Base-by-base conservation (phyloP, 1,284 basidiomycete species). In the Stygiomarasmius scandens region DNA sequence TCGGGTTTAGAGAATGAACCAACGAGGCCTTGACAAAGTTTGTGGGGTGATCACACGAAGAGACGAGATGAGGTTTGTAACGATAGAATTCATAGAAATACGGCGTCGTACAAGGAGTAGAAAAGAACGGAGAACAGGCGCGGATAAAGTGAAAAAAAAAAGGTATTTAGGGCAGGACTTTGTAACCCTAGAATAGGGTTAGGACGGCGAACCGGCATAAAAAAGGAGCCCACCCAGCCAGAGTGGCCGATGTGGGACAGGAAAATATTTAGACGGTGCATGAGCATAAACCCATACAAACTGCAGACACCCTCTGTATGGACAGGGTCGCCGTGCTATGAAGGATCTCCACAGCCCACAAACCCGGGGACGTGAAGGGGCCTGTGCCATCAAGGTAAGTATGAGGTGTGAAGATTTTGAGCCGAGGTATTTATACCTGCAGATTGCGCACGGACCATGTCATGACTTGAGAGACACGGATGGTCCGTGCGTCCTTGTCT, bases 11-110 rank as follows among this genome's bases (percentile, higher is more conserved):
- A 27, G 63, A 41, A 25, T 55, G 60, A 55, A 64, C 69, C 52
- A 54, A 47, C 67, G 69, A 74, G 70, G 74, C 78, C 80, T 82
- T 82, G 80, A 82, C 80, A 76, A 72, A 75, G 82, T 80, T 76
- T 75, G 76, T 85, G 83, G 81, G n/a, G 12, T 25, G n/a, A 44
- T 20, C 23, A 47, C 16, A 29, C 22, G 14, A 25, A 12, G 19
- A n/a, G 11, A 19, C 23, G n/a, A 16, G 16, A 12, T 41, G 38
- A 41, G n/a, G 16, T 12, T 41, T 34, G 12, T 27, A 32, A 34
- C n/a, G 25, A 43, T 24, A 14, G 16, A 20, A 49, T 36, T 25
- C 23, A 23, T 19, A 38, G 16, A 27, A 12, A 32, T 34, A 16
- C 5, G 23, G 20, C 2, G 22, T 16, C 22, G 3, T 9, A 19